phyloP scores from a whole-genome alignment of 805 yeast species.

The Kuraishia cidri region DNA sequence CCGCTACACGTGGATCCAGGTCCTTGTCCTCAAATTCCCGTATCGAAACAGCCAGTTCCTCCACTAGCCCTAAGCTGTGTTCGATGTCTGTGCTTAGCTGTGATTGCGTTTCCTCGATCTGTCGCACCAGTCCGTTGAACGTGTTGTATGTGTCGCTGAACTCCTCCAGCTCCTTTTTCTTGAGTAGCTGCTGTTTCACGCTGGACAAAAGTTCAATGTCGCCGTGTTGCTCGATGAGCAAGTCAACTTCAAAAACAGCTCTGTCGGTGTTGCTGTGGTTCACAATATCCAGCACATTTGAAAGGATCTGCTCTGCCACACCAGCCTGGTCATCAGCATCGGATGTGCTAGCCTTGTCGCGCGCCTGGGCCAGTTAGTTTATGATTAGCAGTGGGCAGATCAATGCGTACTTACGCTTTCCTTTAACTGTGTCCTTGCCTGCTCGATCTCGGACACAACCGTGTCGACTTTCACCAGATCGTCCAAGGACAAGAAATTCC shows the following conservation, averaged over 20 bases:
- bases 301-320: neutral
- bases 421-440: slow-evolving; percentile 5
- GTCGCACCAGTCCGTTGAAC: slow-evolving; percentile 3
- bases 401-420: neutral
- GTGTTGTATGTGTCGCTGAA: slow-evolving; percentile 1
- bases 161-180: slow-evolving; percentile 4
- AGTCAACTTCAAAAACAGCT: slow-evolving; percentile 5
- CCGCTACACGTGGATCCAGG: too few relatives aligned
- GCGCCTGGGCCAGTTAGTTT: neutral
- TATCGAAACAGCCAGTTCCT: too few relatives aligned
- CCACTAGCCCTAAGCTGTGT: too few relatives aligned
- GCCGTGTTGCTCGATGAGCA: slow-evolving; percentile 9
- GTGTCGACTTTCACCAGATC: slow-evolving; percentile 23
- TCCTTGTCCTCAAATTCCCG: too few relatives aligned
- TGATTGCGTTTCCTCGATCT: slow-evolving; percentile 2
- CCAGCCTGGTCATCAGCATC: neutral
- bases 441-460: slow-evolving; percentile 17
- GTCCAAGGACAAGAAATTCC: slow-evolving; percentile 20
- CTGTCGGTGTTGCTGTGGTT: neutral
- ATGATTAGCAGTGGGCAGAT: too few relatives aligned
- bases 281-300: neutral
- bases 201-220: slow-evolving; percentile 9
- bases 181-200: slow-evolving; percentile 5
- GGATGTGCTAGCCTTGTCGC: neutral
- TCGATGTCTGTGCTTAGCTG: too few relatives aligned